Percentiles rank a stretch among this genome's conserved stretches.
phyloP scores from a whole-genome alignment of 2,329 filamentous ascomycete genomes.

The Trichothecium sympodiale region DNA sequence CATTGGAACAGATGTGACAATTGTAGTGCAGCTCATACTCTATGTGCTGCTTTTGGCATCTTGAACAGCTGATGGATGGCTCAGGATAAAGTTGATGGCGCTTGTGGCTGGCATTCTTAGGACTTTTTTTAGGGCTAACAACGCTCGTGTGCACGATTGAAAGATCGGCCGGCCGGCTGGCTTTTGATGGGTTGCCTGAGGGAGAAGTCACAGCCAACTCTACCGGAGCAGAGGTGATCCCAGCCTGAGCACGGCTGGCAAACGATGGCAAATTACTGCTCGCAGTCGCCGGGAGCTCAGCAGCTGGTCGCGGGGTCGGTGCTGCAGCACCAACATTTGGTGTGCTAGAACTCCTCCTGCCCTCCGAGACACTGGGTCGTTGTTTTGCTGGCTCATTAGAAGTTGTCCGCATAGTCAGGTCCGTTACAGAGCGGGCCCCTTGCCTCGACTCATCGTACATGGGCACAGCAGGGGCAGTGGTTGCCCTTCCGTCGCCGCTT shows the following conservation, averaged over 20 bases:
- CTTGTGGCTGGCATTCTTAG: slow-evolving; percentile 23
- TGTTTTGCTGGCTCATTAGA: slow-evolving; percentile 23
- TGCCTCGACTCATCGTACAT: slow-evolving; percentile 32
- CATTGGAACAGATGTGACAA: slow-evolving; percentile 58
- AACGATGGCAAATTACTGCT: slow-evolving; percentile 13
- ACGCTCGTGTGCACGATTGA: slow-evolving; percentile 22
- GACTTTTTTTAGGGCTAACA: slow-evolving; percentile 19
- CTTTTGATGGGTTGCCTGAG: slow-evolving; percentile 8
- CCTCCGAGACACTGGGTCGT: slow-evolving; percentile 29
- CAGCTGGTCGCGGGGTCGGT: slow-evolving; percentile 7
- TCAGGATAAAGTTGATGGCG: slow-evolving; percentile 49
- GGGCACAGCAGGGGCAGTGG: slow-evolving; percentile 35
- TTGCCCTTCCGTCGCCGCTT: slow-evolving; percentile 42
- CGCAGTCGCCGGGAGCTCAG: slow-evolving; percentile 9
- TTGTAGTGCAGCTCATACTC: slow-evolving; percentile 82
- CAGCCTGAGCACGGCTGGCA: slow-evolving; percentile 22
- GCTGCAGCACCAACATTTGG: slow-evolving; percentile 17
- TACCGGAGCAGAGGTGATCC: slow-evolving; percentile 9
- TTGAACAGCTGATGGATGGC: slow-evolving; percentile 62
- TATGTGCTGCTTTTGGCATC: slow-evolving; percentile 61
- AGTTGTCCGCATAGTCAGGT: slow-evolving; percentile 35
- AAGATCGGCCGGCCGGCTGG: slow-evolving; percentile 27
- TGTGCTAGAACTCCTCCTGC: slow-evolving; percentile 31
- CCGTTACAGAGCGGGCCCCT: slow-evolving; percentile 53
- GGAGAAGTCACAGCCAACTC: slow-evolving; percentile 6